Base-by-base conservation (phyloP, 2,329 filamentous ascomycete genomes). In the Emydomyces testavorans region DNA sequence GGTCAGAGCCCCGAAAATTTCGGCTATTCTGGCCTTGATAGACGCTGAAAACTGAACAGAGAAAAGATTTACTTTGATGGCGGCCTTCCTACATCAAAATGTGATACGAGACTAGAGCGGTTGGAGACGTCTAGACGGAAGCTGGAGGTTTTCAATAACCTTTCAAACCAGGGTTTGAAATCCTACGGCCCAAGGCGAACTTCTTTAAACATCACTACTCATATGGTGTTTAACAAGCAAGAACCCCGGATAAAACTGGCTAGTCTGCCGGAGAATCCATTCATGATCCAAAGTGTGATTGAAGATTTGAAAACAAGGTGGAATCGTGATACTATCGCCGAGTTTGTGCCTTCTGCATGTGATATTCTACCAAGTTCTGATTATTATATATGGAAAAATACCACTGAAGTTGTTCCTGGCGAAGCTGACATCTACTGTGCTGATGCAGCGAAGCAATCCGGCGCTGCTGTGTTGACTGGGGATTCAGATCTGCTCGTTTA, bases 381-480 rank as follows among this genome's bases (percentile, higher is more conserved):
- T 4, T 61, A 59, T 47, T 44, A 37, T 39, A 32, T 46, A 13
- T 69, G 65, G 65, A 59, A 58, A 6, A 51, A 59, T 2, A 56
- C 66, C 4, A 73, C 71, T 0, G 66, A 71, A 20, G 71, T 92
- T 10, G 82, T 94, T 0, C 80, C 86, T 0, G 88, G 85, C 0
- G 90, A 96, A 65, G 90, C 90, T 1, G 90, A 96, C 60, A 66
- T 73, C 20, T 92, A 79, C 65, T 94, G 88, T 61, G 87, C 86
- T 2, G 66, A 73, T 11, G 72, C 79, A 46, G 73, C 85, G 5
- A 71, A 71, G n/a, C 53, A 67, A 2, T 60, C 71, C 24, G 78
- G 77, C 0, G 68, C 71, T 1, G 74, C 87, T 11, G 69, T 80
- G 23, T 65, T 95, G 5, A 93, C 87, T 0, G 81, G 79, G n/a